These are phyloP conservation scores for Neonectria coccinea DNA, from an alignment of 2,329 filamentous ascomycete species.

Conservation along the genomic window DNA sequence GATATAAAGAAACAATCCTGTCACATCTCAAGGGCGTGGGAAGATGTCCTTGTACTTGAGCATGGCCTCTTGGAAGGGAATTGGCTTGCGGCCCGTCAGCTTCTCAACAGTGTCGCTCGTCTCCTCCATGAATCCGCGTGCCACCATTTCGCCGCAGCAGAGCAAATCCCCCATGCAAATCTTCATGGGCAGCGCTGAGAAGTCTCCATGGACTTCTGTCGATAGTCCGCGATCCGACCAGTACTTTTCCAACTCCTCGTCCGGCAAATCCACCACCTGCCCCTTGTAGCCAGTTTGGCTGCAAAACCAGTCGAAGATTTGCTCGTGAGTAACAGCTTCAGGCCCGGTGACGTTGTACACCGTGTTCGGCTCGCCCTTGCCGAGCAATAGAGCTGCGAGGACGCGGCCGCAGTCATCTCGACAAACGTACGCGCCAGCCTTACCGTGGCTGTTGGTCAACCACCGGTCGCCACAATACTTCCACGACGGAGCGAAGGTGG, in stretches of 20 bases:
- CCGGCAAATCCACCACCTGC: constrained; percentile 37
- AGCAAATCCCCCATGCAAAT: constrained; percentile 41
- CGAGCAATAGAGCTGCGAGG: constrained; percentile 34
- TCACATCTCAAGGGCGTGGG: constrained; percentile 18
- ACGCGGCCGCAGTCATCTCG: constrained; percentile 42
- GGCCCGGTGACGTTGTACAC: constrained; percentile 41
- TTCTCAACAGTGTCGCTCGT: constrained; percentile 41
- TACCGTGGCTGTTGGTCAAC: constrained; percentile 39
- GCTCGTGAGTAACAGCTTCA: constrained; percentile 35
- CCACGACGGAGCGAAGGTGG: constrained; percentile 38
- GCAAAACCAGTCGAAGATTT: constrained; percentile 41
- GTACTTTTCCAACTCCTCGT: constrained; percentile 40
- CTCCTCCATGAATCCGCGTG: constrained; percentile 32
- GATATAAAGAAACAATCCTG: neutral
- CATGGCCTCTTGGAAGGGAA: constrained; percentile 35
- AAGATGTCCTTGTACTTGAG: constrained; percentile 41
- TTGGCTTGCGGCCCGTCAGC: constrained; percentile 37
- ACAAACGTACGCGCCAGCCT: constrained; percentile 39
- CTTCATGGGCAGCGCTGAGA: constrained; percentile 43
- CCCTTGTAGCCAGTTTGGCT: constrained; percentile 37
- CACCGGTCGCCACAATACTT: constrained; percentile 41
- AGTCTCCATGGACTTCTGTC: constrained; percentile 39
- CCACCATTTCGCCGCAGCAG: constrained; percentile 44
- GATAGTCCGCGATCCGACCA: constrained; percentile 41
- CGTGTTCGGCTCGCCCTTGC: constrained; percentile 37